These are phyloP conservation scores for Nicotiana otophora DNA, from an alignment of 257 asterid genomes.

Conservation along the genomic window DNA sequence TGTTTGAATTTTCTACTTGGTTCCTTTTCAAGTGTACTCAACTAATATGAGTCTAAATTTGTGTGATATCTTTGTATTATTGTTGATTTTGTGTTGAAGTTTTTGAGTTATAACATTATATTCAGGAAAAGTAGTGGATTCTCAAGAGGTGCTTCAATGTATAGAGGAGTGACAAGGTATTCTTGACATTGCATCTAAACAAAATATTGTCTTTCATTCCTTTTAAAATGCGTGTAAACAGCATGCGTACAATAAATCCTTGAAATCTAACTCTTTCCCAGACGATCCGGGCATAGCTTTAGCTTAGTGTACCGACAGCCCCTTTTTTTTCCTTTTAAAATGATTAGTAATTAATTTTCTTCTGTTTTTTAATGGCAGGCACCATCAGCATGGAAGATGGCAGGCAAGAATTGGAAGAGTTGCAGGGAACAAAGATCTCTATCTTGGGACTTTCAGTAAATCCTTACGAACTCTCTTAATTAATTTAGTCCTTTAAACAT, in stretches of 20 bases:
- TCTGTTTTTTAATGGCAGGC: constrained; percentile 19
- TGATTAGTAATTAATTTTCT: background rate
- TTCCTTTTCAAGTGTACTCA: no score
- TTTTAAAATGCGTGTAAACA: background rate
- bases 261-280: no score
- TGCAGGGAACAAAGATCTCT: constrained; percentile 50
- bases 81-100: background rate
- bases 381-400: constrained; percentile 57
- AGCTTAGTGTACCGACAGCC: accelerated
- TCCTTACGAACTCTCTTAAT: background rate
- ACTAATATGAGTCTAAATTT: background rate
- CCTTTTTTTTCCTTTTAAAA: background rate
- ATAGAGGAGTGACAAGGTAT: constrained; percentile 47
- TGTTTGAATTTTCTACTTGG: background rate
- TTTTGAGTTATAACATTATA: background rate
- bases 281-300: no score
- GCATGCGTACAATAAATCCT: no score
- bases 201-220: background rate
- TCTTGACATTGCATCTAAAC: background rate
- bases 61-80: background rate
- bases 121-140: constrained; percentile 42
- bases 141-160: constrained; percentile 46
- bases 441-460: constrained; percentile 50
- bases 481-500: background rate
- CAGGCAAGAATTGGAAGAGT: constrained; percentile 53